Percentiles rank a stretch among this genome's conserved stretches.
Evolutionary conservation across 345 rosid species (phyloP).

Genomic region (Populus euphratica): DNA sequence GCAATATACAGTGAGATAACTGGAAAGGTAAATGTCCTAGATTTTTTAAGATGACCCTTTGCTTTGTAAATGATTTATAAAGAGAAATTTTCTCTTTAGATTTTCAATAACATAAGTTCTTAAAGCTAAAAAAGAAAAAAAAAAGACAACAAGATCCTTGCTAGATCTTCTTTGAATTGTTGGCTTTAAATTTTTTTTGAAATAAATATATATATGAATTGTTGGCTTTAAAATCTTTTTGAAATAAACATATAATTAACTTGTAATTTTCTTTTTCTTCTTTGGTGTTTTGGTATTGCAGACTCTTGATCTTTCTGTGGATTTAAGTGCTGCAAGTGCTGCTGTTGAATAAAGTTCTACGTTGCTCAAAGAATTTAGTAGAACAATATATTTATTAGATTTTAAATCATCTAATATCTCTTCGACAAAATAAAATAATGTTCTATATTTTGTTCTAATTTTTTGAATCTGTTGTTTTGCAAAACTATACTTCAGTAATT

Average conservation of each 20-base stretch:
- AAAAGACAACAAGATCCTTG: background rate
- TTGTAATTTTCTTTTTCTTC: too few species aligned
- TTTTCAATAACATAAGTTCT: too few species aligned
- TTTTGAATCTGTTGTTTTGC: background rate
- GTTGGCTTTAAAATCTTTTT: too few species aligned
- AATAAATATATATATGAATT: too few species aligned
- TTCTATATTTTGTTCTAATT: background rate
- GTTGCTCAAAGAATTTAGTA: background rate
- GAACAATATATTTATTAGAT: background rate
- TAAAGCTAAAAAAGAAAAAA: too few species aligned
- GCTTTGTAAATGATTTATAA: background rate
- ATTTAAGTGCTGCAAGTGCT: constrained; percentile 82
- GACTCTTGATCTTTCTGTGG: constrained; percentile 72
- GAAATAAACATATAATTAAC: too few species aligned
- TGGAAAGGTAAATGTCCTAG: constrained; percentile 56
- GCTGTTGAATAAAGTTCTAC: constrained; percentile 26
- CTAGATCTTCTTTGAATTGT: background rate
- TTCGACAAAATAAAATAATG: background rate
- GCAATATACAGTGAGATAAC: constrained; percentile 73
- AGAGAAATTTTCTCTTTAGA: too few species aligned
- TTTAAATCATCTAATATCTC: background rate
- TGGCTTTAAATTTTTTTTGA: too few species aligned
- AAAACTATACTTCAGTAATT: background rate
- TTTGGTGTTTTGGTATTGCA: constrained; percentile 23
- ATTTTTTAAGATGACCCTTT: background rate